Evolutionary conservation across 768 basidiomycete genomes (phyloP), one percentile per base, ranked within the genome.

Genomic region (Arthromyces matolae): DNA sequence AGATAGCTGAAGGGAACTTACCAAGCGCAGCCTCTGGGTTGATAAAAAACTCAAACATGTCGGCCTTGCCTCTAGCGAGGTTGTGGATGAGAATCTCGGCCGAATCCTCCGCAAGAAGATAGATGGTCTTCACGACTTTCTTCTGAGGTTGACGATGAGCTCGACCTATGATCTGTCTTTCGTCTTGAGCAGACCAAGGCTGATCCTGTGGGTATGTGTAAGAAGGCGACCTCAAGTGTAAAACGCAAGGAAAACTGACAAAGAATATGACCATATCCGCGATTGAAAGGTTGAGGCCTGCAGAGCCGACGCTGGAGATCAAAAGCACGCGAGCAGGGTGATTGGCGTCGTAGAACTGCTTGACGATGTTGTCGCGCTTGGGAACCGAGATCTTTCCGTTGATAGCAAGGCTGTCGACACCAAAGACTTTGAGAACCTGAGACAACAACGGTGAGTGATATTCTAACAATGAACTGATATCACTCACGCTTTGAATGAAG

Each of bases 181-280:
- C 58, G 23, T 64, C 60, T 40, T 64, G 60, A 1, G 60, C 52
- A 36, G 57, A 60, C 65, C 63, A 66, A 1, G 63, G 63, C 25
- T 68, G 65, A 22, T 64, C 61, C 63, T 65, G 44, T 0, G 1
- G 3, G 23, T 2, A 7, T 40, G 5, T 45, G 16, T 25, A 28
- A 28, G 1, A 14, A n/a, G 10, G 0, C 7, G 19, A 5, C 3
- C 23, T n/a, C 3, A n/a, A 29, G 29, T 9, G 19, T 44, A 8
- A 25, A 20, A 16, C 29, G 13, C 19, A 16, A 4, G n/a, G 35
- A 34, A 12, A 2, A 57, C 60, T 60, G 52, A 51, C 45, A 23
- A 59, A 46, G 19, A 54, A 45, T 18, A 51, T 54, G n/a, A 49
- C 39, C 8, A 42, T 42, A 13, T 35, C 23, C 0, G 55, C 49